Evolutionary conservation across 179 eudicot genomes (phyloP), one percentile per base, ranked within the genome.

Genomic region (Gypsophila paniculata): DNA sequence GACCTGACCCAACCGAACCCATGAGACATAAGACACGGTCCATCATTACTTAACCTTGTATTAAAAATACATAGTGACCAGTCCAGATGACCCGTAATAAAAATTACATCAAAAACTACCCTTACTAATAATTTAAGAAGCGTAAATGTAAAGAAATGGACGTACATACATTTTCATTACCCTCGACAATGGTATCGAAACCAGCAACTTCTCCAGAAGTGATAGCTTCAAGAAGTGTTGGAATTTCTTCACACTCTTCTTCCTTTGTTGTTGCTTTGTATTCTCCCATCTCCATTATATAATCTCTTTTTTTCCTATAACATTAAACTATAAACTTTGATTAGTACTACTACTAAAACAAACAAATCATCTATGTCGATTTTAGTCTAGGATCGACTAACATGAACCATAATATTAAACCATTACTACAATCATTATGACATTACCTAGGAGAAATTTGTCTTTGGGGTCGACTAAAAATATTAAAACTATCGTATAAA

Each of bases 211-310:
- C 87, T 65, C 82, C 71, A 5, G 81, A 80, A 34, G 81, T 54
- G 8, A 85, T 87, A 8, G 64, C 74, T 59, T 82, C 72, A 68
- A 90, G 72, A 64, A 90, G 82, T 1, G 94, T 55, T 58, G 98
- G 98, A 55, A 87, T 51, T 25, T 17, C 73, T 69, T 81, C 84
- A 1, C 75, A 54, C 1, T 48, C 48, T 5, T 72, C 51, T 76
- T 79, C 62, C 11, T 73, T 75, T 44, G 53, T 49, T 21, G 65
- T 77, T 52, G 25, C 72, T 6, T 71, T 67, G 49, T 49, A 18
- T 64, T 71, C 77, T n/a, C 46, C 62, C 70, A 15, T 72, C 76
- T 87, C 94, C 91, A 91, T 89, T 11, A 49, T 42, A 6, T 6
- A 42, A 6, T 42, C 46, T 42, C 46, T 42, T 6, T 42, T 42